These are phyloP conservation scores for Salvia hispanica DNA, from an alignment of 257 asterid species.

Conservation along the genomic window DNA sequence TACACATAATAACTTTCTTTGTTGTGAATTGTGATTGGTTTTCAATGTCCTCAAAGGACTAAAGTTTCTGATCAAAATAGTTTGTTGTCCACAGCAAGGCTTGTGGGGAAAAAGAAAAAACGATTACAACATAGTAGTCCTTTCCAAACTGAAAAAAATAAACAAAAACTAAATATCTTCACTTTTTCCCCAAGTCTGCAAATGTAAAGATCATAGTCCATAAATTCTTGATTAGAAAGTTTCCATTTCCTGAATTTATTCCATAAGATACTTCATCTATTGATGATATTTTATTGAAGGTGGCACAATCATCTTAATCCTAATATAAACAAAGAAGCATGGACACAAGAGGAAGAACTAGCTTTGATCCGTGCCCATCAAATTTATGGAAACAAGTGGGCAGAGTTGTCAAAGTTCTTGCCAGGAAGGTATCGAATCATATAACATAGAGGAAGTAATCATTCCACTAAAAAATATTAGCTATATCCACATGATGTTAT, in stretches of 20 bases:
- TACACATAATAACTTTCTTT: not conserved
- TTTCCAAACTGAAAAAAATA: too few species aligned
- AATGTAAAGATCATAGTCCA: not conserved
- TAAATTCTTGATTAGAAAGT: too few species aligned
- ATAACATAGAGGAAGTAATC: conserved; percentile 23
- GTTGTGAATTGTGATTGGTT: not conserved
- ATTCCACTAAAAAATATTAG: conserved; percentile 24
- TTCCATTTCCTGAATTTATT: not conserved
- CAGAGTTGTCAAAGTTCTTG: conserved; percentile 74
- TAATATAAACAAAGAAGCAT: conserved; percentile 79
- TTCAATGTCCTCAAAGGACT: not conserved
- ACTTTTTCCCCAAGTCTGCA: not conserved
- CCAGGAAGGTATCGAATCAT: conserved; percentile 75
- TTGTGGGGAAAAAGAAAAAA: not conserved
- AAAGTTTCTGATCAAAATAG: not conserved
- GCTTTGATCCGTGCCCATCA: conserved; percentile 84
- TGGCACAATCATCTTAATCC: conserved; percentile 30
- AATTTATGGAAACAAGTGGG: conserved; percentile 30
- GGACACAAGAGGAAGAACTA: conserved; percentile 95
- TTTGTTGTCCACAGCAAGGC: not conserved
- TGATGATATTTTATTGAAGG: conserved; percentile 45
- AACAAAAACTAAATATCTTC: not conserved
- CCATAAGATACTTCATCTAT: conserved; percentile 13
- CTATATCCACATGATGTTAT: conserved; percentile 23
- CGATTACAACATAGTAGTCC: not conserved